These are phyloP conservation scores for Talaromyces piceae DNA, from an alignment of 2,329 filamentous ascomycete genomes.

Conservation along the genomic window DNA sequence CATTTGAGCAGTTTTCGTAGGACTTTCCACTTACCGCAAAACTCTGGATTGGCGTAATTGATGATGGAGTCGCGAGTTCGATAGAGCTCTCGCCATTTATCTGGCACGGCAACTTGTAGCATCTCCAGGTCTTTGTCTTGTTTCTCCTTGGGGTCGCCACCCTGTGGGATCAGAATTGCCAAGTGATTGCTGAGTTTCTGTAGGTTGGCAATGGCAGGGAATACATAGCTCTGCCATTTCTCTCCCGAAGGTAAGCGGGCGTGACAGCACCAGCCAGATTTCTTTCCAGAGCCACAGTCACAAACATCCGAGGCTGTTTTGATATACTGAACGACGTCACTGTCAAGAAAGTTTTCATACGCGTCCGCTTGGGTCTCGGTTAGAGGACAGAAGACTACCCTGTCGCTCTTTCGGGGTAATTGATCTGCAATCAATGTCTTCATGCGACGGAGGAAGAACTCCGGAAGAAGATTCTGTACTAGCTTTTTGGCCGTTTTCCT, in stretches of 20 bases:
- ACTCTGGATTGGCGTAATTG: conserved; percentile 77
- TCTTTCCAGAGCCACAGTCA: conserved; percentile 60
- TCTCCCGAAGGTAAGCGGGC: conserved; percentile 52
- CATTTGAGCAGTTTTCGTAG: conserved; percentile 77
- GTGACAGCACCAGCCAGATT: conserved; percentile 76
- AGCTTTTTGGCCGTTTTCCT: conserved; percentile 76
- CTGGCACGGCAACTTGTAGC: conserved; percentile 66
- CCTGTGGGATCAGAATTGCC: conserved; percentile 70
- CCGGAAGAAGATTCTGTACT: conserved; percentile 77
- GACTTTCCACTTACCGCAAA: conserved; percentile 95
- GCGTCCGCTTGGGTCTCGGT: conserved; percentile 73
- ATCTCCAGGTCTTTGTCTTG: conserved; percentile 69
- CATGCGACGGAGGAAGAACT: conserved; percentile 86
- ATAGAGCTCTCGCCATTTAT: conserved; percentile 68
- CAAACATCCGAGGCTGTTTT: conserved; percentile 62
- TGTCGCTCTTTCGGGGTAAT: conserved; percentile 87
- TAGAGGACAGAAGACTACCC: conserved; percentile 89
- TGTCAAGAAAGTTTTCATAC: conserved; percentile 74
- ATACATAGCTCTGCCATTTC: conserved; percentile 70
- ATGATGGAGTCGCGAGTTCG: conserved; percentile 68
- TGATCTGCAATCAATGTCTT: conserved; percentile 89
- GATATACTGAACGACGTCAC: conserved; percentile 62
- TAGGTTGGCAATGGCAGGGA: conserved; percentile 72
- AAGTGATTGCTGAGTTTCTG: conserved; percentile 90
- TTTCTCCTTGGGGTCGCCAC: conserved; percentile 59